Evolutionary conservation across 2,329 filamentous ascomycete genomes (phyloP).

Genomic region (Calonectria hawksworthii): DNA sequence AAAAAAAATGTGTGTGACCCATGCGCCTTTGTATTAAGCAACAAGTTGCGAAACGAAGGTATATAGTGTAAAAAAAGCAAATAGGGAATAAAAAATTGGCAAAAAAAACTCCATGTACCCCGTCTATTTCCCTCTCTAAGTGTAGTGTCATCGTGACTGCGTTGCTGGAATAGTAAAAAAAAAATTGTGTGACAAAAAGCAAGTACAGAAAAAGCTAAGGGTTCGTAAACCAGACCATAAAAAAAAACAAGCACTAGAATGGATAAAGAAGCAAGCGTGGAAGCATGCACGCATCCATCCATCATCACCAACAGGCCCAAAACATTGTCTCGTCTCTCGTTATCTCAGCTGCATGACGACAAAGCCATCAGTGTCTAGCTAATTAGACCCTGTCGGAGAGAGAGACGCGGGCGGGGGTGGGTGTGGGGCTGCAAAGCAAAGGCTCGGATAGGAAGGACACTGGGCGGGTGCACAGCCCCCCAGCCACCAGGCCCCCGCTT

Average conservation of each 20-base stretch:
- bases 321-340: conserved; percentile 6
- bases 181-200: not conserved
- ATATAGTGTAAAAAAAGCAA: not conserved
- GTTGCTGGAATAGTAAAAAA: conserved; percentile 19
- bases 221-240: not conserved
- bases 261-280: conserved; percentile 7
- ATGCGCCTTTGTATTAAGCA: conserved; percentile 17
- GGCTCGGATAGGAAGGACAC: conserved; percentile 38
- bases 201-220: not conserved
- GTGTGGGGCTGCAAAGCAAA: not conserved
- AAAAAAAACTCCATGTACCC: conserved; percentile 26
- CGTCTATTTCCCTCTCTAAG: conserved; percentile 32
- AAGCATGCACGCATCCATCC: not conserved
- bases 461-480: conserved; percentile 26
- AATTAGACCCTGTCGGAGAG: conserved; percentile 9
- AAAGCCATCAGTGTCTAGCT: conserved; percentile 1
- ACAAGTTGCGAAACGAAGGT: not conserved
- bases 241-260: conserved; percentile 1
- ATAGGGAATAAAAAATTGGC: conserved; percentile 12
- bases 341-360: conserved; percentile 8
- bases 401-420: not conserved
- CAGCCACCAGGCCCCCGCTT: conserved; percentile 41
- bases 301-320: not conserved
- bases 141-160: conserved; percentile 28
- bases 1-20: not conserved